A percentile compares a stretch with the other conserved stretches of the same genome.
Evolutionary conservation across 1,139 yeast species (phyloP).

Genomic region (Protomyces lactucae-debilis): DNA sequence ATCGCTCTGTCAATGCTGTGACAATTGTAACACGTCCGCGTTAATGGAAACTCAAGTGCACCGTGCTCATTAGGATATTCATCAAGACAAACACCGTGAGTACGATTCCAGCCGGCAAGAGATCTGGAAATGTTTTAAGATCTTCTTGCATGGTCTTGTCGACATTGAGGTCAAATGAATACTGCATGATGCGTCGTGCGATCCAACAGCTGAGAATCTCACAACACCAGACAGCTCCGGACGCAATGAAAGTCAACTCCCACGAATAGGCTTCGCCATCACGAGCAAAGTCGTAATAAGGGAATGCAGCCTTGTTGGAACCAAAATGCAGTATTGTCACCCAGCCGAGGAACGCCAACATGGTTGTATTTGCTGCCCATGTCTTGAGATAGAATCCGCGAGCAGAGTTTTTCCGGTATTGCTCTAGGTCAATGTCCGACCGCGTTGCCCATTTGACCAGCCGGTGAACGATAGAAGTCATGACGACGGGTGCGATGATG

Average conservation of each 20-base stretch:
- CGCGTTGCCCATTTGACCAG: slow-evolving; percentile 9
- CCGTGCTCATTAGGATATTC: slow-evolving; percentile 13
- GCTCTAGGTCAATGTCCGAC: slow-evolving; percentile 1
- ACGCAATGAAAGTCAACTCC: slow-evolving; percentile 22
- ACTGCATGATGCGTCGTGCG: slow-evolving; percentile 41
- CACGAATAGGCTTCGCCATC: slow-evolving; percentile 14
- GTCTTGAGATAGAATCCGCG: slow-evolving; percentile 29
- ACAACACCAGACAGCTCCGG: slow-evolving; percentile 17
- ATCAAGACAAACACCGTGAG: slow-evolving; percentile 19
- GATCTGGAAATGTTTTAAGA: slow-evolving; percentile 14
- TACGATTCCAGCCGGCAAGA: slow-evolving; percentile 12
- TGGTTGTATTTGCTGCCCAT: slow-evolving; percentile 29
- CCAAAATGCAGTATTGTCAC: slow-evolving; percentile 30
- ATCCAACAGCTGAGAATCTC: slow-evolving; percentile 5
- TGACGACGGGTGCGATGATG: slow-evolving; percentile 26
- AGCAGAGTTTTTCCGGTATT: slow-evolving; percentile 27
- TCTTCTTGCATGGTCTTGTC: slow-evolving; percentile 17
- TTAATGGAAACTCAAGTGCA: neutral
- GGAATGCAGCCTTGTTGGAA: slow-evolving; percentile 26
- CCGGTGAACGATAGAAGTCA: slow-evolving; percentile 25
- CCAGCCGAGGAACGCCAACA: slow-evolving; percentile 31
- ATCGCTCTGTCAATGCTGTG: neutral
- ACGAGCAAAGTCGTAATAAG: slow-evolving; percentile 18
- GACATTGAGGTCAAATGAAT: slow-evolving; percentile 35
- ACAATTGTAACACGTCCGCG: neutral